Evolutionary conservation across 73 alveolate genomes (phyloP).

Genomic region (Durusdinium trenchii): DNA sequence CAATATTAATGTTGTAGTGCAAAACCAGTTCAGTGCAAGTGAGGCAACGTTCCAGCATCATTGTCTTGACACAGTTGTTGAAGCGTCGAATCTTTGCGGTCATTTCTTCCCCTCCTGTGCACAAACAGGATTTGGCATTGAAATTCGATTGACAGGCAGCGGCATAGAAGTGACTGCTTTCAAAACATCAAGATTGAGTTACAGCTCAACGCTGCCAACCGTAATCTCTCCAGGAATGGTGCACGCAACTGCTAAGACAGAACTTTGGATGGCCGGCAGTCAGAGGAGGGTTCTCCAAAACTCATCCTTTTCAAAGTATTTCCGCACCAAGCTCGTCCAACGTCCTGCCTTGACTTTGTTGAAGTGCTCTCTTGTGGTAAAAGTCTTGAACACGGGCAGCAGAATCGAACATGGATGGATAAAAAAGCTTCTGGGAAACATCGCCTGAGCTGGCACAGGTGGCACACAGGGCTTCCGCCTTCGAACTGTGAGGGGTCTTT

Average conservation of each 20-base stretch:
- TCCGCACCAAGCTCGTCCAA: background rate
- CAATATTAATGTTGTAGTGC: too few relatives aligned
- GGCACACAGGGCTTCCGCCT: too few relatives aligned
- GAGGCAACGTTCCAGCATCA: conserved; percentile 40
- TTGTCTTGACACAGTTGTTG: conserved; percentile 85
- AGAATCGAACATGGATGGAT: conserved; percentile 60
- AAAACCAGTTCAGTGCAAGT: background rate
- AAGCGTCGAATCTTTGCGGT: conserved; percentile 53
- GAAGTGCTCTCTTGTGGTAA: conserved; percentile 41
- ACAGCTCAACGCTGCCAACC: too few relatives aligned
- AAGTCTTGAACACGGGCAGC: conserved; percentile 42
- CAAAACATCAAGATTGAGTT: too few relatives aligned
- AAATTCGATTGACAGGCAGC: background rate
- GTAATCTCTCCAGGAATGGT: too few relatives aligned
- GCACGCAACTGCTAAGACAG: too few relatives aligned
- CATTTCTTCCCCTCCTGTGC: background rate
- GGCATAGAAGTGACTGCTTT: too few relatives aligned
- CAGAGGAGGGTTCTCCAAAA: too few relatives aligned
- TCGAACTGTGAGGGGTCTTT: too few relatives aligned
- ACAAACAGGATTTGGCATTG: background rate
- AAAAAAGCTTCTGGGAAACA: conserved; percentile 48
- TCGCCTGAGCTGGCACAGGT: background rate
- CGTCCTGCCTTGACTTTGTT: background rate
- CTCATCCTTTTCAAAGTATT: too few relatives aligned
- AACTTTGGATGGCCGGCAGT: too few relatives aligned